Evolutionary conservation across 768 basidiomycete genomes (phyloP).

Genomic region (Tylopilus sp.): DNA sequence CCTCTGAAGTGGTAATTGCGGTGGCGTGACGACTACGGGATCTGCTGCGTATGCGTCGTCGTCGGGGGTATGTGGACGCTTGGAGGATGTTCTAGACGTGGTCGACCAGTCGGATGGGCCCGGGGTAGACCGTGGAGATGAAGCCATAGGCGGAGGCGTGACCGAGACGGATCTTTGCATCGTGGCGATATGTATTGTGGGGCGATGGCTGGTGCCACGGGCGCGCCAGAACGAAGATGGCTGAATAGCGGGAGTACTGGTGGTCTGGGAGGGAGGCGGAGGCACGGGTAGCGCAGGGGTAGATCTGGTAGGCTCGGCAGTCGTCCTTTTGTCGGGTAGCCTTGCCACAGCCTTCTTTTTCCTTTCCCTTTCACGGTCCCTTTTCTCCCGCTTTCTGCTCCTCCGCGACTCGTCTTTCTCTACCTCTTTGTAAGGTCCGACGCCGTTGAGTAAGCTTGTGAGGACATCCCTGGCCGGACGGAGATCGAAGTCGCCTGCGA

Average conservation of each 20-base stretch:
- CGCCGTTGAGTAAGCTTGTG: conserved; percentile 76
- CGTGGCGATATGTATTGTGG: conserved; percentile 68
- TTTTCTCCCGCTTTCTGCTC: conserved; percentile 48
- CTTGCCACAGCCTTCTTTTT: conserved; percentile 38
- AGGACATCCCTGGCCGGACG: conserved; percentile 69
- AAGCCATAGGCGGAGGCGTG: conserved; percentile 65
- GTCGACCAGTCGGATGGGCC: conserved; percentile 71
- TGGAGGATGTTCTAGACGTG: conserved; percentile 76
- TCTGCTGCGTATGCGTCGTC: conserved; percentile 47
- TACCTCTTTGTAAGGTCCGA: conserved; percentile 58
- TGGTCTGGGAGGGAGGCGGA: conserved; percentile 20
- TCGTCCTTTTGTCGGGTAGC: conserved; percentile 33
- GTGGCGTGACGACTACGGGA: conserved; percentile 18
- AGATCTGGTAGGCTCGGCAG: conserved; percentile 13
- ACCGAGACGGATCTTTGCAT: conserved; percentile 70
- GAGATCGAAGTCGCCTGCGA: conserved; percentile 72
- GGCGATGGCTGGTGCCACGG: conserved; percentile 39
- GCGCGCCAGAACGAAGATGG: conserved; percentile 62
- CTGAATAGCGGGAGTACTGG: conserved; percentile 30
- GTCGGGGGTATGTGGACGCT: conserved; percentile 71
- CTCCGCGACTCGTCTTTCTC: conserved; percentile 59
- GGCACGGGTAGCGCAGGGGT: conserved; percentile 18
- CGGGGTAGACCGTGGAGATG: conserved; percentile 70
- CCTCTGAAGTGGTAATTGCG: conserved; percentile 38
- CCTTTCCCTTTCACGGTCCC: conserved; percentile 48